Evolutionary conservation across 2,329 filamentous ascomycete genomes (phyloP).

Genomic region (Aspergillus pseudoglaucus): DNA sequence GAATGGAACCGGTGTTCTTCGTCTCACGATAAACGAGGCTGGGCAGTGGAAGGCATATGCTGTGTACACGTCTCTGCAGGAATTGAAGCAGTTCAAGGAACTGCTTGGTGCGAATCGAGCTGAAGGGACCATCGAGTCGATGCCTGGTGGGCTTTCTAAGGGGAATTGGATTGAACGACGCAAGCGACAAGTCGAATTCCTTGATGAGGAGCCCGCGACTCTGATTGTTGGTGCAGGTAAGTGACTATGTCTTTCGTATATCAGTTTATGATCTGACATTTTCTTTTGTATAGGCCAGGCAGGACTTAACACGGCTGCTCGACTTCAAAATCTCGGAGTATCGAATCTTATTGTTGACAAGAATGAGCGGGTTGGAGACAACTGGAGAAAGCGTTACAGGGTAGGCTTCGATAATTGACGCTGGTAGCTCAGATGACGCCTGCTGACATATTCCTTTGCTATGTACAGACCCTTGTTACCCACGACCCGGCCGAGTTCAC

Average conservation of each 20-base stretch:
- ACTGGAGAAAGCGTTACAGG: slow-evolving; percentile 47
- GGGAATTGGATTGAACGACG: slow-evolving; percentile 35
- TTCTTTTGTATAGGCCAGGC: slow-evolving; percentile 30
- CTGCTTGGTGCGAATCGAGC: slow-evolving; percentile 25
- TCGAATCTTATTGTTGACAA: slow-evolving; percentile 41
- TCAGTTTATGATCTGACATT: not conserved
- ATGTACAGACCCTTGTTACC: slow-evolving; percentile 28
- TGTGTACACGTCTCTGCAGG: slow-evolving; percentile 34
- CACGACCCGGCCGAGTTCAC: slow-evolving; percentile 38
- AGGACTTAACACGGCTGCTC: slow-evolving; percentile 37
- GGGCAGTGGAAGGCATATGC: slow-evolving; percentile 34
- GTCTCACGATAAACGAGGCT: slow-evolving; percentile 24
- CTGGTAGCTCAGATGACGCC: not conserved
- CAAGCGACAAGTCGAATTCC: slow-evolving; percentile 24
- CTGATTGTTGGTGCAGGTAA: slow-evolving; percentile 38
- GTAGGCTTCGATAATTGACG: slow-evolving; percentile 13
- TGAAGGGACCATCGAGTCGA: slow-evolving; percentile 27
- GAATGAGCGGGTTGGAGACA: slow-evolving; percentile 42
- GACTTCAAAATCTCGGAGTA: slow-evolving; percentile 35
- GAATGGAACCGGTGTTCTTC: slow-evolving; percentile 30
- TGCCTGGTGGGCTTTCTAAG: slow-evolving; percentile 24
- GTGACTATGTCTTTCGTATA: not conserved
- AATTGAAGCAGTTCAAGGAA: slow-evolving; percentile 29
- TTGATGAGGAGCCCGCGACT: slow-evolving; percentile 32
- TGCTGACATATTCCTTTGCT: not conserved